phyloP scores from a whole-genome alignment of 179 eudicot species.

The Silene vulgaris region DNA sequence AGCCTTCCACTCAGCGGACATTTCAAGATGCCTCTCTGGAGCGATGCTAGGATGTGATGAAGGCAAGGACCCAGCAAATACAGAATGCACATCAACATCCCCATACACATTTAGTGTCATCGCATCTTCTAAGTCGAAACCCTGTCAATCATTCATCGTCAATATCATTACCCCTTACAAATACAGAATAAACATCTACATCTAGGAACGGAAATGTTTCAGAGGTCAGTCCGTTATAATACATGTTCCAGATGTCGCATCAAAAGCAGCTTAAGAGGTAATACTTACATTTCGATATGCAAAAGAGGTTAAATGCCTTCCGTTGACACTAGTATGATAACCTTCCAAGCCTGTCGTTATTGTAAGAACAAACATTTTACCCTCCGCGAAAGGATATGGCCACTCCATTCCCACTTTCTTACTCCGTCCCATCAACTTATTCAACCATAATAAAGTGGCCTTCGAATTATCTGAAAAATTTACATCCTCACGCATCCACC shows the following conservation, averaged over 20 bases:
- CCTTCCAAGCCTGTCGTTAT: slow-evolving; percentile 64
- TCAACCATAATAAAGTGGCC: slow-evolving; percentile 52
- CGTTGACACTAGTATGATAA: slow-evolving; percentile 62
- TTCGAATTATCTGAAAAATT: slow-evolving; percentile 38
- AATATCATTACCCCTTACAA: no score
- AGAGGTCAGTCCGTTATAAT: no score
- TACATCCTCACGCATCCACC: slow-evolving; percentile 49
- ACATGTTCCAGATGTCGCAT: background rate
- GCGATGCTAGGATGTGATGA: slow-evolving; percentile 46
- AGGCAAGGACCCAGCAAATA: slow-evolving; percentile 60
- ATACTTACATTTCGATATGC: slow-evolving; percentile 65
- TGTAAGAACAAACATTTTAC: slow-evolving; percentile 60
- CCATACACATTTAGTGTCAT: slow-evolving; percentile 45
- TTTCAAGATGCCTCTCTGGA: slow-evolving; percentile 59
- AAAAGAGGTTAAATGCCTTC: slow-evolving; percentile 62
- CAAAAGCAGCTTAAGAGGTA: background rate
- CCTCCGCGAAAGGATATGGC: slow-evolving; percentile 62
- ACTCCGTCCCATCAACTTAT: slow-evolving; percentile 42
- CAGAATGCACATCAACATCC: slow-evolving; percentile 54
- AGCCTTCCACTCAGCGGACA: slow-evolving; percentile 49
- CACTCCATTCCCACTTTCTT: slow-evolving; percentile 42
- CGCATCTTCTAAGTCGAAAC: slow-evolving; percentile 66
- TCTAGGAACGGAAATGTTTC: no score
- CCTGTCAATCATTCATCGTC: slow-evolving; percentile 32
- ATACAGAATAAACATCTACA: no score